Evolutionary conservation across 2,329 filamentous ascomycete species (phyloP).

Genomic region (Fusarium sp.): DNA sequence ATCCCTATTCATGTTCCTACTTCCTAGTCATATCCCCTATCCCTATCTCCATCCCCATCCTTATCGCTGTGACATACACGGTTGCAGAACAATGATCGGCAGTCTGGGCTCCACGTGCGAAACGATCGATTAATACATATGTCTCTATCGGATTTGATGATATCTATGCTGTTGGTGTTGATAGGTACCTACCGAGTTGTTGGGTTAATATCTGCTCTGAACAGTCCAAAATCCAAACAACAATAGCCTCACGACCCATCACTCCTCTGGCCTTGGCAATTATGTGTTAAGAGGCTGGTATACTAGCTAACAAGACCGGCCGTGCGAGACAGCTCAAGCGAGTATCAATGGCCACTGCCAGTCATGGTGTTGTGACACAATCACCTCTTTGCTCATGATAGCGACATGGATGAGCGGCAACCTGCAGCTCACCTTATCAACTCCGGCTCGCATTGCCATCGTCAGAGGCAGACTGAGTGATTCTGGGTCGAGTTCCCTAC

Average conservation of each 20-base stretch:
- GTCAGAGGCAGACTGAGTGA: not conserved
- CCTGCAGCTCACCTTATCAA: slow-evolving; percentile 16
- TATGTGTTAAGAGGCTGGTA: not conserved
- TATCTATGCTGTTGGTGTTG: no score
- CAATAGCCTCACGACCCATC: not conserved
- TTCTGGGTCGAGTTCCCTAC: not conserved
- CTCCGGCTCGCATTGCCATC: not conserved
- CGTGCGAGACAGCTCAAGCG: slow-evolving; percentile 17
- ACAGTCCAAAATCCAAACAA: no score
- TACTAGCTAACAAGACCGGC: not conserved
- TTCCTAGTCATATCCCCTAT: not conserved
- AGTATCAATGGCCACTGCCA: slow-evolving; percentile 16
- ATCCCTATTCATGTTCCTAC: no score
- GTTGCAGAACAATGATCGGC: slow-evolving; percentile 15
- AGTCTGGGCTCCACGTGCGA: slow-evolving; percentile 28
- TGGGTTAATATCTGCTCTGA: no score
- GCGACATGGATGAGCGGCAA: slow-evolving; percentile 15
- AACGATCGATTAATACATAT: not conserved
- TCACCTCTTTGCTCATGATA: slow-evolving; percentile 12
- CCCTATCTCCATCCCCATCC: slow-evolving; percentile 4
- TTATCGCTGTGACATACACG: not conserved
- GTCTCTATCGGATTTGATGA: no score
- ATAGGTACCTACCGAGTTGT: no score
- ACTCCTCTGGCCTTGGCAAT: not conserved
- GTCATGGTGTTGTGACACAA: slow-evolving; percentile 20